Evolutionary conservation across 2,329 filamentous ascomycete genomes (phyloP).

Genomic region (Aspergillus latus): DNA sequence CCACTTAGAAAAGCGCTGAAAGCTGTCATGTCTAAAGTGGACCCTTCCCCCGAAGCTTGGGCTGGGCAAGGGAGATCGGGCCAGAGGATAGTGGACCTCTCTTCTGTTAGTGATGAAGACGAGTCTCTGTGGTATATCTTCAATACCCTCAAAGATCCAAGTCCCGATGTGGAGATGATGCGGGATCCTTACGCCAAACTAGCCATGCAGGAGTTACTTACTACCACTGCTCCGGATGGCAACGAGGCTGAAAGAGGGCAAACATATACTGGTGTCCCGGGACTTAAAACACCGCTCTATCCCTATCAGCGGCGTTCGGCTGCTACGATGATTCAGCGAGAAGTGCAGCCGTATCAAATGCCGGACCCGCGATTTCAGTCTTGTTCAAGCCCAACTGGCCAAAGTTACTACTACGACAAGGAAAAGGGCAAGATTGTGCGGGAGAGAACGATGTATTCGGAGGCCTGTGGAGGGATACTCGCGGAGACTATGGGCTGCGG

Average conservation of each 20-base stretch:
- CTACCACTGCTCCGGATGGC: slow-evolving; percentile 12
- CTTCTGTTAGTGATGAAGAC: slow-evolving; percentile 31
- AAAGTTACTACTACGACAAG: slow-evolving; percentile 68
- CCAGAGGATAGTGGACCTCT: slow-evolving; percentile 7
- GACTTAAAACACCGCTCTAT: slow-evolving; percentile 63
- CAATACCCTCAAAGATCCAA: slow-evolving; percentile 48
- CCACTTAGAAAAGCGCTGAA: slow-evolving; percentile 39
- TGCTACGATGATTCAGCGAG: slow-evolving; percentile 80
- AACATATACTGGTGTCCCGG: slow-evolving; percentile 28
- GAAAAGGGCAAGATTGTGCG: slow-evolving; percentile 62
- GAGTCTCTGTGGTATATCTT: slow-evolving; percentile 53
- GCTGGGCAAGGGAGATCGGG: slow-evolving; percentile 25
- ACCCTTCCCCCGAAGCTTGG: slow-evolving; percentile 43
- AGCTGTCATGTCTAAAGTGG: slow-evolving; percentile 41
- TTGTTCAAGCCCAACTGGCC: slow-evolving; percentile 60
- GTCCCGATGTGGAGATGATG: slow-evolving; percentile 32
- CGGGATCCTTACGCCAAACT: slow-evolving; percentile 32
- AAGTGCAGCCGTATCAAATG: slow-evolving; percentile 62
- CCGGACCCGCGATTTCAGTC: slow-evolving; percentile 72
- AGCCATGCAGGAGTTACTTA: slow-evolving; percentile 41
- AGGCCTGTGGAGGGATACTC: slow-evolving; percentile 65
- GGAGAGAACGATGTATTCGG: slow-evolving; percentile 72
- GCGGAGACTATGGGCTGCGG: slow-evolving; percentile 60
- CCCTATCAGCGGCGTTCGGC: slow-evolving; percentile 78
- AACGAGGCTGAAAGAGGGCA: slow-evolving; percentile 10